A percentile compares a stretch with the other conserved stretches of the same genome.
Evolutionary conservation across 2,329 filamentous ascomycete species (phyloP).

Genomic region (Macrophomina tecta): DNA sequence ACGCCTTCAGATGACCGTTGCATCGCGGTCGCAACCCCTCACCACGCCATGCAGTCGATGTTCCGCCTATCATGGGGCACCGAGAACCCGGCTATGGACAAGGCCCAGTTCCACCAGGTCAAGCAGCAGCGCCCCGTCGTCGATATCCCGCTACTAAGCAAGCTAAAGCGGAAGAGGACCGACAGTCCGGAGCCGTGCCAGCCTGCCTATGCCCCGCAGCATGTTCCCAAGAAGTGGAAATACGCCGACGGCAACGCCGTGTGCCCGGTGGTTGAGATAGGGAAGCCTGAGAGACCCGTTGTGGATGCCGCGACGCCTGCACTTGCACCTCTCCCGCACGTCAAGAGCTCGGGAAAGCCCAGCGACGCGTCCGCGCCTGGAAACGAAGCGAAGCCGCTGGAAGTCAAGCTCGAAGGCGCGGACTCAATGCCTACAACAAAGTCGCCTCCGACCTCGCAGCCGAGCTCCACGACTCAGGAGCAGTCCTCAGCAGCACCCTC

Average conservation of each 20-base stretch:
- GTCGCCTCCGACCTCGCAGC: constrained; percentile 31
- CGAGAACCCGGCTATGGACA: constrained; percentile 51
- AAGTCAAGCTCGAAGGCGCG: constrained; percentile 30
- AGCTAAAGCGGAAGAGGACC: constrained; percentile 65
- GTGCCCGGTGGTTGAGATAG: constrained; percentile 44
- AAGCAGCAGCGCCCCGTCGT: constrained; percentile 52
- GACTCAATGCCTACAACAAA: constrained; percentile 31
- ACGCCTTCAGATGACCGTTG: constrained; percentile 48
- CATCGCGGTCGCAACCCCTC: constrained; percentile 43
- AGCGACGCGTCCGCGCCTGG: constrained; percentile 17
- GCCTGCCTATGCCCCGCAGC: constrained; percentile 33
- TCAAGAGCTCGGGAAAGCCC: constrained; percentile 31
- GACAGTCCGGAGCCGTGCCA: constrained; percentile 52
- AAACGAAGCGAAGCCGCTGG: constrained; percentile 31
- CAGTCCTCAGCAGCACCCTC: constrained; percentile 1
- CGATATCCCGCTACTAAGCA: constrained; percentile 55
- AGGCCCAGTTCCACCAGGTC: constrained; percentile 46
- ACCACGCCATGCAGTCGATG: constrained; percentile 56
- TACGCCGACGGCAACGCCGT: constrained; percentile 31
- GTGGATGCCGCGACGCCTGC: constrained; percentile 35
- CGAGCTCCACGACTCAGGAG: constrained; percentile 37
- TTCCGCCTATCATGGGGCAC: constrained; percentile 58
- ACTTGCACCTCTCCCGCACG: constrained; percentile 30
- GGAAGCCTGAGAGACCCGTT: constrained; percentile 34
- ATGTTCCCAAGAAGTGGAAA: constrained; percentile 41